A percentile compares a stretch with the other conserved stretches of the same genome.
phyloP scores from a whole-genome alignment of 345 rosid genomes.

The Zanthoxylum bungeanum region DNA sequence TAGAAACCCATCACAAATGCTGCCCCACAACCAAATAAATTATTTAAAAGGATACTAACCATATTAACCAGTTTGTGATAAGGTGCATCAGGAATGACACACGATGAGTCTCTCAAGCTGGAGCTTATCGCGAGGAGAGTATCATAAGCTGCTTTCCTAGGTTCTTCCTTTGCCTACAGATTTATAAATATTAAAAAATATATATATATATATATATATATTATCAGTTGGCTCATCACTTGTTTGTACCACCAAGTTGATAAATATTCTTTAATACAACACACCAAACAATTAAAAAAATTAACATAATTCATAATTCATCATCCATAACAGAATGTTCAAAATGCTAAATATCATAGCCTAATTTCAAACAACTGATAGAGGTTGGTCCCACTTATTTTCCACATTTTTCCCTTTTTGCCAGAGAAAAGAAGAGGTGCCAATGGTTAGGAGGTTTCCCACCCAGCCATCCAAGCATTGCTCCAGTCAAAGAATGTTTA shows the following conservation, averaged over 20 bases:
- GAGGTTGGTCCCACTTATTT: background rate
- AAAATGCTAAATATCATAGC: background rate
- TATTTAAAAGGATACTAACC: conserved; percentile 43
- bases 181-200: no score
- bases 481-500: background rate
- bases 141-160: conserved; percentile 78
- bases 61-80: conserved; percentile 66
- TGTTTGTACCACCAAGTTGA: background rate
- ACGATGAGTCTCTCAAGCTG: conserved; percentile 42
- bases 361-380: background rate
- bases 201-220: no score
- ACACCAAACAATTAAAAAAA: background rate
- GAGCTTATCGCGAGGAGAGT: conserved; percentile 54
- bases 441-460: no score
- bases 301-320: background rate
- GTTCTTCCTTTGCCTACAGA: conserved; percentile 70
- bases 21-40: background rate
- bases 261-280: background rate
- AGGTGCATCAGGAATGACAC: conserved; percentile 33
- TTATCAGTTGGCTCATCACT: conserved; percentile 6
- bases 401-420: background rate
- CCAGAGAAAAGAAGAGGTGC: background rate
- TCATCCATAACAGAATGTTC: background rate
- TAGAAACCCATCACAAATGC: background rate
- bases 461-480: no score